These are phyloP conservation scores for Prunella vulgaris DNA, from an alignment of 257 asterid genomes.

Conservation along the genomic window DNA sequence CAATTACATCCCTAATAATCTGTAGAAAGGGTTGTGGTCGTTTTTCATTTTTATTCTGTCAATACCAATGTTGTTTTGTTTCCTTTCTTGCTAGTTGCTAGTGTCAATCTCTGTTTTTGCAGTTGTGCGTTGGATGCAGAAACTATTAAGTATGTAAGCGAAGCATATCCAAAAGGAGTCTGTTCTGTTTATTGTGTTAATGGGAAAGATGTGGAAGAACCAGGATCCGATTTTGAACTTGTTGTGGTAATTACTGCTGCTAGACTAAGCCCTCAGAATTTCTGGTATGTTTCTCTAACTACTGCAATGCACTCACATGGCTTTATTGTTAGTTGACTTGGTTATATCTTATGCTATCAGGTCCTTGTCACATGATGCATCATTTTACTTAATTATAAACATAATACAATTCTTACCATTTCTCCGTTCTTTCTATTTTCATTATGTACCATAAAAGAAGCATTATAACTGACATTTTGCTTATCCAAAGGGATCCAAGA, in stretches of 20 bases:
- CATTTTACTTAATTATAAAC: neutral
- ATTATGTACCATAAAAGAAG: neutral
- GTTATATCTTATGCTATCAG: conserved; percentile 19
- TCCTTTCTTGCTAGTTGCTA: conserved; percentile 19
- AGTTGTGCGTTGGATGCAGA: conserved; percentile 88
- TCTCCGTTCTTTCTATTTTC: conserved; percentile 2
- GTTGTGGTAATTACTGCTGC: conserved; percentile 91
- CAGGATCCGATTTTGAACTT: conserved; percentile 82
- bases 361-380: conserved; percentile 8
- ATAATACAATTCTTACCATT: neutral
- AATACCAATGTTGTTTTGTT: conserved; percentile 21
- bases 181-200: conserved; percentile 73
- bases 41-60: neutral
- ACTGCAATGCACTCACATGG: conserved; percentile 1
- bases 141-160: conserved; percentile 73
- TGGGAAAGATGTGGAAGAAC: conserved; percentile 85
- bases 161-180: conserved; percentile 85
- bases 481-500: neutral
- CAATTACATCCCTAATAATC: neutral
- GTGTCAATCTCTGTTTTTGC: conserved; percentile 23
- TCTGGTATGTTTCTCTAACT: conserved; percentile 52
- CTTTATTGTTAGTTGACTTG: neutral
- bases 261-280: conserved; percentile 91
- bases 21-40: neutral
- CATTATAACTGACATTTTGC: neutral